Conservation (phyloP, 176 grass and related monocot genomes). For the Ampelocalamus luodianensis region DNA sequence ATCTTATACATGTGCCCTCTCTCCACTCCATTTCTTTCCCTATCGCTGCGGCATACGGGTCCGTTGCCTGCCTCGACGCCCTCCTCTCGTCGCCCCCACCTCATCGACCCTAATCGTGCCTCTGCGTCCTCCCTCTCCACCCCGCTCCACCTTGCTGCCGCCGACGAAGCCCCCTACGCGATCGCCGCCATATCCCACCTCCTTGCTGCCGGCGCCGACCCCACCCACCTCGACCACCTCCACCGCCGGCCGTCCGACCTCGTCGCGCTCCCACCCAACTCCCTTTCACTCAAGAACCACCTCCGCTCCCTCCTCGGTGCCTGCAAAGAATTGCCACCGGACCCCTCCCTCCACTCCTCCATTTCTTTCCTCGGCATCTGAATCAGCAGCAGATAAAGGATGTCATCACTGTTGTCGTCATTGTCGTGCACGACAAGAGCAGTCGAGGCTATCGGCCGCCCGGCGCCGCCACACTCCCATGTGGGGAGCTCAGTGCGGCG, state of each 20-base stretch:
- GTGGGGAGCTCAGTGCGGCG: too few relatives aligned
- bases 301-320: slow-evolving; percentile 51
- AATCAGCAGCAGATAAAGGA: too few relatives aligned
- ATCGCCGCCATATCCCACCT: slow-evolving; percentile 49
- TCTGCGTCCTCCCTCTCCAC: slow-evolving; percentile 48
- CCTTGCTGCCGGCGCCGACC: slow-evolving; percentile 58
- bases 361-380: too few relatives aligned
- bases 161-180: slow-evolving; percentile 40
- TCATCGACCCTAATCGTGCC: slow-evolving; percentile 52
- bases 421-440: too few relatives aligned
- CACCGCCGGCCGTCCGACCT: slow-evolving; percentile 57
- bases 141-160: slow-evolving; percentile 62
- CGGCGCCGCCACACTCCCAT: too few relatives aligned
- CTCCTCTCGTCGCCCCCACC: slow-evolving; percentile 49
- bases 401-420: too few relatives aligned
- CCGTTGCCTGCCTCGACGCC: too few relatives aligned
- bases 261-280: slow-evolving; percentile 40
- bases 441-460: too few relatives aligned
- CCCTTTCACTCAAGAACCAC: slow-evolving; percentile 42
- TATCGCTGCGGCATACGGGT: too few relatives aligned
- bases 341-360: slow-evolving; percentile 71
- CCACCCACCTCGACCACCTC: slow-evolving; percentile 47
- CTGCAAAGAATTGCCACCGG: slow-evolving; percentile 72
- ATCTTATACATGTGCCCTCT: too few relatives aligned
- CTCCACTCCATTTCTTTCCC: too few relatives aligned